These are phyloP conservation scores for Panellus pusillus DNA, from an alignment of 768 basidiomycete species.

Conservation along the genomic window DNA sequence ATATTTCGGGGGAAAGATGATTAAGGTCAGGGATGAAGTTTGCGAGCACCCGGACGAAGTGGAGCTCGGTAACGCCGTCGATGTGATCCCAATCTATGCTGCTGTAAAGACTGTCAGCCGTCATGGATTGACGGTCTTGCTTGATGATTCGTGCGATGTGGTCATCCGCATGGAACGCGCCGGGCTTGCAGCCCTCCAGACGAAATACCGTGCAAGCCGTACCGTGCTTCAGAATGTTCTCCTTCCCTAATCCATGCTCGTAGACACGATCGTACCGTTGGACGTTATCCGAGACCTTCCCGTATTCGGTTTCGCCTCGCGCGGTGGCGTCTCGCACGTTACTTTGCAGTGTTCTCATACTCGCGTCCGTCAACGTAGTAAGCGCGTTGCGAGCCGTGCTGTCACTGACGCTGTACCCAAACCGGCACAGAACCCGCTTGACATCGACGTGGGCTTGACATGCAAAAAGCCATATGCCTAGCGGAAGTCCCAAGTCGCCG, in stretches of 20 bases:
- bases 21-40: background rate
- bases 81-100: background rate
- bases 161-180: background rate
- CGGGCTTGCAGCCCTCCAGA: background rate
- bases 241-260: background rate
- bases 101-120: background rate
- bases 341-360: too few species aligned
- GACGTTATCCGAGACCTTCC: background rate
- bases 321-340: background rate
- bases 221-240: background rate
- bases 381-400: background rate
- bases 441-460: too few species aligned
- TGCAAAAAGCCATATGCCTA: constrained; percentile 25
- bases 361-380: background rate
- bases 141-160: background rate
- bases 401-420: background rate
- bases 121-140: background rate
- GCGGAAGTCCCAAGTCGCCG: constrained; percentile 19
- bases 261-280: background rate
- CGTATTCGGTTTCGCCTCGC: background rate
- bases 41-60: background rate
- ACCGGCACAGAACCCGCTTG: too few species aligned
- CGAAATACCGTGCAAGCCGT: background rate
- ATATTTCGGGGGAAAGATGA: background rate
- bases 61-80: background rate